These are phyloP conservation scores for Fragaria iinumae DNA, from an alignment of 306 rosid species.

Conservation along the genomic window DNA sequence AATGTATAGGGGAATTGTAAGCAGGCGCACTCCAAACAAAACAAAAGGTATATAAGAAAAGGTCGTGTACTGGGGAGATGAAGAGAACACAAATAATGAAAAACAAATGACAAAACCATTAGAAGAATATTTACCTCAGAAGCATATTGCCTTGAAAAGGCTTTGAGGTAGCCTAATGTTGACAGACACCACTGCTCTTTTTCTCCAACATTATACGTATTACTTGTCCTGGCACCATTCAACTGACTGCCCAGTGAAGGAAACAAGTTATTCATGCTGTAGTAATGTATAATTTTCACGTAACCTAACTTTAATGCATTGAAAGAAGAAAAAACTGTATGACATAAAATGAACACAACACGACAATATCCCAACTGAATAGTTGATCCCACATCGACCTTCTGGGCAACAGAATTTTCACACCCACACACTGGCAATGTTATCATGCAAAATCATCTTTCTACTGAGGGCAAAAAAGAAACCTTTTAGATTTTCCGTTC, in stretches of 20 bases:
- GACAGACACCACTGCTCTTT: conserved; percentile 60
- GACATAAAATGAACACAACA: neutral
- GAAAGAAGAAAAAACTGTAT: no score
- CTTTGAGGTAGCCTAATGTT: conserved; percentile 90
- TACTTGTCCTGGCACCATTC: conserved; percentile 59
- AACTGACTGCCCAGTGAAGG: conserved; percentile 51
- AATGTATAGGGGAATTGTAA: neutral
- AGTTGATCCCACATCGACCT: neutral
- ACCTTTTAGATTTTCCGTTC: conserved; percentile 72
- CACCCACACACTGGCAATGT: neutral
- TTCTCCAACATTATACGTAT: conserved; percentile 69
- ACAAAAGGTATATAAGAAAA: neutral
- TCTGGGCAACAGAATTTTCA: neutral
- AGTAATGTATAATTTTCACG: neutral
- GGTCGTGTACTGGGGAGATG: neutral
- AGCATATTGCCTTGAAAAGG: conserved; percentile 67
- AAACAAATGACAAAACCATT: neutral
- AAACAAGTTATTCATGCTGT: conserved; percentile 14
- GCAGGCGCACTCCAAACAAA: neutral
- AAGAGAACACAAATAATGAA: neutral
- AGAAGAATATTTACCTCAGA: conserved; percentile 62
- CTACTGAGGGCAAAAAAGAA: neutral
- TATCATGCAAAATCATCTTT: neutral
- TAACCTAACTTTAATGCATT: neutral
- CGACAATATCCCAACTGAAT: neutral